Evolutionary conservation across 306 rosid species (phyloP).

Genomic region (Quercus parvula): DNA sequence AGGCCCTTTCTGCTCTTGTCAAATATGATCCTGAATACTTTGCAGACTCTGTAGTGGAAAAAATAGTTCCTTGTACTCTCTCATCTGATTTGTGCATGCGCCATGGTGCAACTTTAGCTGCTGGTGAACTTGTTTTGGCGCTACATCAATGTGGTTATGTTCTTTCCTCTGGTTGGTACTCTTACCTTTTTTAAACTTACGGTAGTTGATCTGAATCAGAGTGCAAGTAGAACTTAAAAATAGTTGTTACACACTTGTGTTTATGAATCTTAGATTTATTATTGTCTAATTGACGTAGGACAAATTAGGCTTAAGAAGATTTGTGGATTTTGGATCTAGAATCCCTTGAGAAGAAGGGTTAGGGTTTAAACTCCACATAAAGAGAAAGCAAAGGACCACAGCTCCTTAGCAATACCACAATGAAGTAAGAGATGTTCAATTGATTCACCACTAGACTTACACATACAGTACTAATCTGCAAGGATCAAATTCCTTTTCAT

Average conservation of each 20-base stretch:
- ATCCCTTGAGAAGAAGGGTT: no score
- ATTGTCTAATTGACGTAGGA: no score
- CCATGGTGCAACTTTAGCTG: constrained; percentile 88
- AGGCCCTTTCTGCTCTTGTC: constrained; percentile 81
- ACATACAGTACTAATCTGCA: no score
- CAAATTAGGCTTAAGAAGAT: no score
- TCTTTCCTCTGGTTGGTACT: constrained; percentile 63
- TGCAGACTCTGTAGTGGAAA: constrained; percentile 58
- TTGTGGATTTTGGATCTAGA: no score
- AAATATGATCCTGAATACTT: constrained; percentile 76
- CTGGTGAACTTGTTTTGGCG: constrained; percentile 77
- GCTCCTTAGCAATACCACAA: no score
- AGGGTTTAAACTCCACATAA: no score
- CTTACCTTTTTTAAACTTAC: constrained; percentile 23
- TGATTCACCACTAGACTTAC: no score
- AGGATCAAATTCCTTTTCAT: no score
- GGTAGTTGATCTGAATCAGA: constrained; percentile 3
- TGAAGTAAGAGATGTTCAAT: no score
- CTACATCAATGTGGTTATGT: constrained; percentile 57
- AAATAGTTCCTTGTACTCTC: constrained; percentile 78
- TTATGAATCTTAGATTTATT: not conserved
- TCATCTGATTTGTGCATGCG: constrained; percentile 96
- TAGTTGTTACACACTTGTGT: not conserved
- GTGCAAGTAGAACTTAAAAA: not conserved
- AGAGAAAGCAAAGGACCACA: no score